Percentiles rank a stretch among this genome's conserved stretches.
These are phyloP conservation scores for Sapria himalayana DNA, from an alignment of 345 rosid species.

Conservation along the genomic window DNA sequence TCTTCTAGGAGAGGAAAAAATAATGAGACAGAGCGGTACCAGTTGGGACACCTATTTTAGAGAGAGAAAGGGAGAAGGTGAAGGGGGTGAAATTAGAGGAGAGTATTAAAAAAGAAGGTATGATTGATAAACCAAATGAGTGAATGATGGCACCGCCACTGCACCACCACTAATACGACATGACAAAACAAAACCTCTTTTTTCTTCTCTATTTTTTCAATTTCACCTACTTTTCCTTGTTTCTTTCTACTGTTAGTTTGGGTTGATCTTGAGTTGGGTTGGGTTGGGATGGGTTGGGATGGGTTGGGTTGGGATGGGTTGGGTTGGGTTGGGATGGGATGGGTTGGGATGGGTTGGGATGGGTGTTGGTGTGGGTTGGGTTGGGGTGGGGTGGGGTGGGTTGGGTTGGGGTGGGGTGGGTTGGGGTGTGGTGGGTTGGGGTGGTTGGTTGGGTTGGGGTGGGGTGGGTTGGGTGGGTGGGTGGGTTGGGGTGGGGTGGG, in stretches of 20 bases:
- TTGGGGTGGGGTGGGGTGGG: no score
- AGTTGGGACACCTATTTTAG: neutral
- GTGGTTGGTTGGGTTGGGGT: no score
- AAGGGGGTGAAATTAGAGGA: neutral
- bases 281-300: no score
- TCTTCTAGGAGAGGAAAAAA: conserved; percentile 15
- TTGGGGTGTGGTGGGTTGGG: no score
- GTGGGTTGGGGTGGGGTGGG: no score
- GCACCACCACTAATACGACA: neutral
- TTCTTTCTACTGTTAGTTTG: neutral
- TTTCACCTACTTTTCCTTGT: conserved; percentile 3
- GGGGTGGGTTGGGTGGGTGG: no score
- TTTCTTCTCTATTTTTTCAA: conserved; percentile 3
- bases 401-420: no score
- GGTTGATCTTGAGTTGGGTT: conserved; percentile 10
- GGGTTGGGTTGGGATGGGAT: no score
- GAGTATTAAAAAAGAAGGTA: neutral
- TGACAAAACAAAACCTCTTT: neutral
- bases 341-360: no score
- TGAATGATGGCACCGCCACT: conserved; percentile 7
- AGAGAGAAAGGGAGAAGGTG: neutral
- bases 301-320: no score
- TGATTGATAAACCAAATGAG: conserved; percentile 7
- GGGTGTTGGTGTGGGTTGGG: no score
- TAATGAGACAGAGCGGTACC: neutral